Evolutionary conservation across 768 basidiomycete genomes (phyloP).

Genomic region (Tulasnella sp.): DNA sequence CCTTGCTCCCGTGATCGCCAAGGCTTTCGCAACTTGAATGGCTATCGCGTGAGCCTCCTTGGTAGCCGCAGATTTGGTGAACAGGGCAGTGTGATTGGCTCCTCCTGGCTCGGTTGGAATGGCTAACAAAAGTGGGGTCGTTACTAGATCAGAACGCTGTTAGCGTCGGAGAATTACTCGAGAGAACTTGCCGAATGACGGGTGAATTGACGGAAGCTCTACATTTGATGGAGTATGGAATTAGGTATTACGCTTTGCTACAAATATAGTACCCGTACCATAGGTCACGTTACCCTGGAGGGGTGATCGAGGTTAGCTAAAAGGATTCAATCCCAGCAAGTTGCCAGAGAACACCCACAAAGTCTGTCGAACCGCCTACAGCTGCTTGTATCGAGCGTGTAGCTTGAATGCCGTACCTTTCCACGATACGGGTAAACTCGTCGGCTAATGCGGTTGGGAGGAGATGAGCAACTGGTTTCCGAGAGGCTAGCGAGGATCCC

Average conservation of each 20-base stretch:
- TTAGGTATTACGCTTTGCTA: background rate
- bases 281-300: slow-evolving; percentile 53
- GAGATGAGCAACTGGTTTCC: slow-evolving; percentile 26
- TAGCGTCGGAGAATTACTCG: background rate
- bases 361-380: slow-evolving; percentile 71
- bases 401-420: slow-evolving; percentile 41
- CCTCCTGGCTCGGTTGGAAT: slow-evolving; percentile 63
- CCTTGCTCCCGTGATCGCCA: slow-evolving; percentile 58
- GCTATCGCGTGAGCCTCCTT: slow-evolving; percentile 52
- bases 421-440: slow-evolving; percentile 50
- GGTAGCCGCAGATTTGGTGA: slow-evolving; percentile 54
- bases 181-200: slow-evolving; percentile 44
- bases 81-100: slow-evolving; percentile 66
- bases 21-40: slow-evolving; percentile 54
- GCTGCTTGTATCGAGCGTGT: slow-evolving; percentile 47
- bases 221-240: background rate
- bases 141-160: background rate
- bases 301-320: background rate
- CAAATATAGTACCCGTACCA: background rate
- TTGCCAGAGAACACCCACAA: slow-evolving; percentile 37
- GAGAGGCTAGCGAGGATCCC: slow-evolving; percentile 21
- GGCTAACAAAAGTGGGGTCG: slow-evolving; percentile 34
- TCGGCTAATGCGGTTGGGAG: slow-evolving; percentile 32
- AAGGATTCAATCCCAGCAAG: background rate
- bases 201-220: slow-evolving; percentile 54